Base-by-base conservation (phyloP, 441 rosid species). In the Pelargonium fulgidum region DNA sequence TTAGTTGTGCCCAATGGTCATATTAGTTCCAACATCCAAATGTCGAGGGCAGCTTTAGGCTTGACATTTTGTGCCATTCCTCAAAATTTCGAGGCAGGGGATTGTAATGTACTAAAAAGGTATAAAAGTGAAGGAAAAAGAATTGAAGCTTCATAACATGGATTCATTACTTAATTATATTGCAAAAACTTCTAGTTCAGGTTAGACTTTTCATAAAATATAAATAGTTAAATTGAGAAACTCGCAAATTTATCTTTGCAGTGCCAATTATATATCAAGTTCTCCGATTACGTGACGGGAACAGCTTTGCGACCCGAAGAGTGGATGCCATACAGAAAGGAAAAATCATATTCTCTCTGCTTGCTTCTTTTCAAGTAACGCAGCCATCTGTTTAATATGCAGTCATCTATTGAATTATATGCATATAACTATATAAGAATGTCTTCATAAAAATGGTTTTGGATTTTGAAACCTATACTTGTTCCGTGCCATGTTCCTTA, bases 281-380 rank as follows among this genome's bases (percentile, higher is more conserved):
- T 76, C 81, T 85, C 61, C 92, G 97, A 13, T 71, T 94, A 79
- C 97, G 96, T 36, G 97, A 94, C 77, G 98, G 98, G 62, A 90
- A 85, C 78, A 90, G 79, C 81, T 94, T 94, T 81, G 97, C 98
- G 58, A 89, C 96, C 65, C 83, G 99, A 71, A 81, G 85, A 80
- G 98, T 92, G 73, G 91, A 92, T 79, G 99, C 99, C 61, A 70
- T 90, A 76, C 98, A 92, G 69, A 89, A 87, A 72, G 97, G 99
- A 75, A 85, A 78, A 14, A 66, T 87, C 59, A 70, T 90, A 68
- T 94, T 94, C 87, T 86, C 86, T 14, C 75, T 94, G 83, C 24
- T 87, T 16, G 96, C 96, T 66, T 94, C 99, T 66, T 94, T 94
- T 81, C 94, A 94, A 89, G 99, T 90, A 62, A 42, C 54, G 65